Conservation (phyloP, 2,329 filamentous ascomycete species). For the Ceratocystis alfenasii region DNA sequence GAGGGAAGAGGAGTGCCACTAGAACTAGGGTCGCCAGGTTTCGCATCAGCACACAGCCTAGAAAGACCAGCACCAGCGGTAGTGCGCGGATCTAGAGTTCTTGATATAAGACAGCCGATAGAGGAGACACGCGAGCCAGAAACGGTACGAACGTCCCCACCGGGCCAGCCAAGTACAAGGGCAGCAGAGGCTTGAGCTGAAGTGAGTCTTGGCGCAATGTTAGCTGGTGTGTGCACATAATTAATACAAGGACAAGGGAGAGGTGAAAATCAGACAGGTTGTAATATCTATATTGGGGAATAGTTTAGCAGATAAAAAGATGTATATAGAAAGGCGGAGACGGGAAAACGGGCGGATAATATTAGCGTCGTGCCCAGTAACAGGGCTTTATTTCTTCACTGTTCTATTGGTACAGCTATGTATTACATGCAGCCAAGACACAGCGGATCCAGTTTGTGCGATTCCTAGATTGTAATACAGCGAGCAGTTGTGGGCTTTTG, state of each 20-base stretch:
- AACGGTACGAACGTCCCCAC: neutral
- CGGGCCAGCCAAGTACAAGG: neutral
- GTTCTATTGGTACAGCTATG: neutral
- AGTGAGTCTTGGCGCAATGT: neutral
- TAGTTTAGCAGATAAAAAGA: too few species aligned
- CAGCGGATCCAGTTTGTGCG: neutral
- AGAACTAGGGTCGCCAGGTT: neutral
- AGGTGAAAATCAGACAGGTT: neutral
- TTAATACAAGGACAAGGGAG: slow-evolving; percentile 1
- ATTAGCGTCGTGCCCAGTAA: neutral
- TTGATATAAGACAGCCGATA: neutral
- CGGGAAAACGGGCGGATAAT: neutral
- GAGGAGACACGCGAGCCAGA: slow-evolving; percentile 1
- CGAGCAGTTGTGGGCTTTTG: neutral
- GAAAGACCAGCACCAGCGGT: neutral
- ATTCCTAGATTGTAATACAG: neutral
- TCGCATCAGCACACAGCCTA: neutral
- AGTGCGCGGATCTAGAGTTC: neutral
- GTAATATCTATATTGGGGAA: neutral
- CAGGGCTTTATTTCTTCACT: neutral
- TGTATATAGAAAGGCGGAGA: neutral
- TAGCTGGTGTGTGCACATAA: neutral
- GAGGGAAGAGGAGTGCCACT: neutral
- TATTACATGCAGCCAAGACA: neutral
- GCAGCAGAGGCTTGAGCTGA: slow-evolving; percentile 2